phyloP scores from a whole-genome alignment of 176 grass and related monocot genomes.

The Eragrostis curvula region DNA sequence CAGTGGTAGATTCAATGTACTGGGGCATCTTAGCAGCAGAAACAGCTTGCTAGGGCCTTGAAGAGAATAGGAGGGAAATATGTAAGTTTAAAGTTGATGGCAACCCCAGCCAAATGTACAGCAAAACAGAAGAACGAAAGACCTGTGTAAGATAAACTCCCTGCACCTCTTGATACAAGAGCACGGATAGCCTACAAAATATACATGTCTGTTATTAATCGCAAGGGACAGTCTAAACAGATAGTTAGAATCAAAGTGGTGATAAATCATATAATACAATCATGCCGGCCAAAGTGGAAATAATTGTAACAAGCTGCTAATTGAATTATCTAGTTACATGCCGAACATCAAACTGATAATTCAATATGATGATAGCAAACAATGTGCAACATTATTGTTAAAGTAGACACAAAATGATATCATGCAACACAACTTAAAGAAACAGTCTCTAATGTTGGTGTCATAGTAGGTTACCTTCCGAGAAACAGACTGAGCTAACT shows the following conservation, averaged over 20 bases:
- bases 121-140: slow-evolving; percentile 25
- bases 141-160: slow-evolving; percentile 82
- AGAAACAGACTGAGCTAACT: slow-evolving; percentile 82
- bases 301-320: not conserved
- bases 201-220: slow-evolving; percentile 26
- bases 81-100: slow-evolving; percentile 17
- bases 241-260: not conserved
- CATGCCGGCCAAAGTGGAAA: not conserved
- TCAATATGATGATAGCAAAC: not conserved
- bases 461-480: slow-evolving; percentile 74
- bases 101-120: slow-evolving; percentile 27
- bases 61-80: slow-evolving; percentile 30
- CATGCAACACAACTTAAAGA: slow-evolving; percentile 15
- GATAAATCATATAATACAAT: not conserved
- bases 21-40: slow-evolving; percentile 79
- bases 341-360: slow-evolving; percentile 8
- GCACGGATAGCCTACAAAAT: slow-evolving; percentile 74
- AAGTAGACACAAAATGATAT: not conserved
- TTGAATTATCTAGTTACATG: not conserved
- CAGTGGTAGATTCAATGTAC: slow-evolving; percentile 70
- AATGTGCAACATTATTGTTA: not conserved
- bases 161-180: slow-evolving; percentile 85
- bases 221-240: slow-evolving; percentile 2
- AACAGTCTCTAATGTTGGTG: slow-evolving; percentile 16
- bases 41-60: slow-evolving; percentile 86